Base-by-base conservation (phyloP, 2,329 filamentous ascomycete genomes). In the Trichophyton mentagrophytes region DNA sequence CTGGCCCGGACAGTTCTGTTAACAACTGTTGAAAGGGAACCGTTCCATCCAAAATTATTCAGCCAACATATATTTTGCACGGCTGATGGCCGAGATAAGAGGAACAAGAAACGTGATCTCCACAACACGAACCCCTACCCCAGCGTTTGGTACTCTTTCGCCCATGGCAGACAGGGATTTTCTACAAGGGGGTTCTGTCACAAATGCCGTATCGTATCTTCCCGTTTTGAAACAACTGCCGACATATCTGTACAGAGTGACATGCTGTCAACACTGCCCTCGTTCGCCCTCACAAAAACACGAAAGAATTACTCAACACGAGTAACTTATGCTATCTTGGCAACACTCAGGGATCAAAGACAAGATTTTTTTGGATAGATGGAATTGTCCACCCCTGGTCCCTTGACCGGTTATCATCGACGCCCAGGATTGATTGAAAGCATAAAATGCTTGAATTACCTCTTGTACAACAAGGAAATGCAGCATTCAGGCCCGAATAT, bases 111-210 rank as follows among this genome's bases (percentile, higher is more conserved):
- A 33, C 30, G 30, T 36, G 51, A 36, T 36, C 51, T 55, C 51
- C 51, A 55, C 51, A 55, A 6, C 25, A 33, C 51, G 30, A 55
- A 55, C 30, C 51, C 51, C 51, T 55, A 55, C 51, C 51, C 51
- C 30, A 13, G 51, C 51, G 51, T 55, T 27, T 55, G 51, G 51
- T 55, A 20, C 51, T 55, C 8, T 55, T n/a, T 33, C 51, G 51
- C 51, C 51, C 51, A 55, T 55, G 51, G 51, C 51, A 55, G n/a
- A 36, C 51, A 55, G 51, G 51, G 51, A 55, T 55, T 17, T 13
- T 30, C n/a, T 13, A 20, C 51, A n/a, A 36, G 51, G 51, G 17
- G 33, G 25, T 36, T 27, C 51, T 55, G 51, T 55, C 51, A 55
- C 30, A 55, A 17, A 55, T 55, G 30, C 27, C 15, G 51, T 55